Evolutionary conservation across 768 basidiomycete genomes (phyloP).

Genomic region (Mycena rosella): DNA sequence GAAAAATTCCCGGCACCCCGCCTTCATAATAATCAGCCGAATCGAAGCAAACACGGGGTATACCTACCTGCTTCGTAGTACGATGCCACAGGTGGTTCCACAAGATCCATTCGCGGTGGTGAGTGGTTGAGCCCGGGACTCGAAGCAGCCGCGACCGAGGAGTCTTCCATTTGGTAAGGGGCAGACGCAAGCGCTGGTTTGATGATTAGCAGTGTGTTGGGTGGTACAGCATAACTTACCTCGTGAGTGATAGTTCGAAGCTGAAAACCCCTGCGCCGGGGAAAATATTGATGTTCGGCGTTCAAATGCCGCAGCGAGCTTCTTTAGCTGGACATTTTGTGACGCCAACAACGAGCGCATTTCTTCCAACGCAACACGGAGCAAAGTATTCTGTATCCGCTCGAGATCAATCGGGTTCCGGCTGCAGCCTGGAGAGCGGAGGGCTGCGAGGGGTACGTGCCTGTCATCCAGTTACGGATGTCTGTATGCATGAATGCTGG

Average conservation of each 20-base stretch:
- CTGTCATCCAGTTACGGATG: background rate
- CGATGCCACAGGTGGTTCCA: background rate
- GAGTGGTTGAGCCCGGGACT: background rate
- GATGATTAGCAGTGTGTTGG: too few relatives aligned
- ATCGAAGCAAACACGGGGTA: background rate
- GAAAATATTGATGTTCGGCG: conserved; percentile 34
- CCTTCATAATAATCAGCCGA: background rate
- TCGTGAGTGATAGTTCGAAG: conserved; percentile 14
- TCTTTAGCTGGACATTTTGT: background rate
- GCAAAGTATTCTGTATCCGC: conserved; percentile 3
- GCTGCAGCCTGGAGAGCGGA: background rate
- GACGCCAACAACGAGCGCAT: background rate
- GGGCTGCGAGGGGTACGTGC: conserved; percentile 5
- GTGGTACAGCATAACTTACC: conserved; percentile 2
- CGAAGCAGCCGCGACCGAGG: background rate
- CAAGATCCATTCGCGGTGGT: background rate
- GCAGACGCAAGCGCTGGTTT: too few relatives aligned
- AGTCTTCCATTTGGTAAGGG: background rate
- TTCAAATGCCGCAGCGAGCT: conserved; percentile 19
- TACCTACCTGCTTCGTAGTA: background rate
- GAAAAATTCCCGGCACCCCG: background rate
- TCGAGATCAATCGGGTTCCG: background rate
- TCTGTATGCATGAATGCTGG: background rate
- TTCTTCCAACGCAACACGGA: background rate
- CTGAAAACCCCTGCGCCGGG: conserved; percentile 33